phyloP scores from a whole-genome alignment of 306 rosid species.

The Fragaria nilgerrensis region DNA sequence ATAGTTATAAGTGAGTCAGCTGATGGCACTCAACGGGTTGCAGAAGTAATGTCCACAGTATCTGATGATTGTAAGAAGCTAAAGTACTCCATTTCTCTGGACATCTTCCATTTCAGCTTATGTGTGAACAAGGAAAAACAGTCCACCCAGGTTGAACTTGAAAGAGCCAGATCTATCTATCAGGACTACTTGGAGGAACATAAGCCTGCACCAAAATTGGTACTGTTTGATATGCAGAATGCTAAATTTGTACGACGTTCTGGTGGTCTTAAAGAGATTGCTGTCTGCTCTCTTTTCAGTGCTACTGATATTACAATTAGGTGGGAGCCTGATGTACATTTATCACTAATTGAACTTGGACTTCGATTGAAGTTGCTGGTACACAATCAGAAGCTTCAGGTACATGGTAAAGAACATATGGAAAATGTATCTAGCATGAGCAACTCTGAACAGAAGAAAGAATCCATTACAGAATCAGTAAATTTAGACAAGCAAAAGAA shows the following conservation, averaged over 20 bases:
- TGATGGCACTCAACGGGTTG: conserved; percentile 87
- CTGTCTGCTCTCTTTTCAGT: conserved; percentile 97
- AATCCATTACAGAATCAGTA: conserved; percentile 47
- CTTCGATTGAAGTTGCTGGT: conserved; percentile 72
- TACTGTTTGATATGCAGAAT: conserved; percentile 90
- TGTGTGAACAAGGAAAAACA: conserved; percentile 82
- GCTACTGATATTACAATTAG: conserved; percentile 85
- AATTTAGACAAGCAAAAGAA: conserved; percentile 69
- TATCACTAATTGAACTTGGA: conserved; percentile 73
- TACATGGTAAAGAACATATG: conserved; percentile 38
- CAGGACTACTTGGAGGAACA: conserved; percentile 77
- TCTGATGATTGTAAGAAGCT: conserved; percentile 57
- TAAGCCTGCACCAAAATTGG: conserved; percentile 57
- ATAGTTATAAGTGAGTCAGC: conserved; percentile 55
- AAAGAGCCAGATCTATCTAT: conserved; percentile 85
- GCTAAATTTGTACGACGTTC: conserved; percentile 89
- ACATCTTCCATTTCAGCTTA: conserved; percentile 77
- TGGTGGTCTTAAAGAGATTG: conserved; percentile 84
- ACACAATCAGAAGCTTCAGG: conserved; percentile 67
- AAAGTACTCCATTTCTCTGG: conserved; percentile 78
- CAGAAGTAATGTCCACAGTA: conserved; percentile 64
- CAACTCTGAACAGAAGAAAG: conserved; percentile 55
- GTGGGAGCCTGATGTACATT: conserved; percentile 97
- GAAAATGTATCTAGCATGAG: conserved; percentile 38
- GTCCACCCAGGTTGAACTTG: conserved; percentile 87